Evolutionary conservation across 768 basidiomycete species (phyloP), one percentile per base, ranked within the genome.

Genomic region (Amanita jacksonii): DNA sequence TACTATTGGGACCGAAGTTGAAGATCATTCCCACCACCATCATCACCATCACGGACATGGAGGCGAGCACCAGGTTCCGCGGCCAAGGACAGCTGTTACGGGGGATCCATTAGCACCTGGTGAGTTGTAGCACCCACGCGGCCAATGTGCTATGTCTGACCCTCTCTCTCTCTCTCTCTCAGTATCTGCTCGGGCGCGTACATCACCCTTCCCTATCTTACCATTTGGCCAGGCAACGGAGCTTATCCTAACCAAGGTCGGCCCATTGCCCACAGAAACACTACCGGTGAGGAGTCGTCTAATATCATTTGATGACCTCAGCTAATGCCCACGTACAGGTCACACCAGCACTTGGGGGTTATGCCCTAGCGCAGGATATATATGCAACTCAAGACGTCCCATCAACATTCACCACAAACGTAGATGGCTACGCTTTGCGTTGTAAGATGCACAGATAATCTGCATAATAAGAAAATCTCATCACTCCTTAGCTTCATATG

Each of bases 391-490:
- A 73, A 24, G 66, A 85, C 53, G 72, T 85, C 0, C 90, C 90
- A 2, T 56, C 59, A 3, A 72, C 72, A 1, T 58, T 66, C 13
- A 87, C 85, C 1, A 90, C 90, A 4, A 92, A 78, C 51, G 88
- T 90, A 8, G 90, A 93, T 57, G 90, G 90, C 0, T 94, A 94
- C 56, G 90, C 90, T 4, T 60, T 92, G 1, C 68, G 76, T 47
- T 78, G 85, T 86, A 53, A 49, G 74, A 49, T 3, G 18, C n/a
- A 27, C n/a, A 28, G 27, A 10, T 42, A 13, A 9, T 25, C 15
- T 34, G 27, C 18, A 25, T 13, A 23, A 47, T 25, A 3, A 38
- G 24, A 18, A n/a, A 4, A 24, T 9, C 13, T 20, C 18, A 18
- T 22, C 34, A 47, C 5, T 39, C 38, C 22, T 8, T 49, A 89